phyloP scores from a whole-genome alignment of 208 protist genomes.

The Leishmania lainsoni region DNA sequence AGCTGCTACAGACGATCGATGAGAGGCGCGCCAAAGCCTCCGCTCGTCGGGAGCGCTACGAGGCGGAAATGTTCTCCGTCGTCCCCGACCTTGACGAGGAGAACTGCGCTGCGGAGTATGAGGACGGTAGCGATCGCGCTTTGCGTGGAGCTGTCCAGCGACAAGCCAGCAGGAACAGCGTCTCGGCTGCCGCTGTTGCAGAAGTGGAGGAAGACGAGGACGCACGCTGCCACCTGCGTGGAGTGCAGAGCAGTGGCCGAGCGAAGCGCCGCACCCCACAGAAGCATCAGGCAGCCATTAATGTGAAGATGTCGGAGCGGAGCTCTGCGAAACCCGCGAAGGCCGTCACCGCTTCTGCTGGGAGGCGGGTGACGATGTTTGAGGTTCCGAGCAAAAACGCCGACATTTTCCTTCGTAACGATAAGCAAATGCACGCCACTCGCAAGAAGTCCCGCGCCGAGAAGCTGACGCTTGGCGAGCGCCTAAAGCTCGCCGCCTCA shows the following conservation, averaged over 20 bases:
- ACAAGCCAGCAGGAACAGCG: not conserved
- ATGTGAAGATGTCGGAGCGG: slow-evolving; percentile 15
- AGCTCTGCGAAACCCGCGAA: slow-evolving; percentile 3
- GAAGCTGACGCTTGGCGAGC: slow-evolving; percentile 78
- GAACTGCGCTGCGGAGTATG: slow-evolving; percentile 4
- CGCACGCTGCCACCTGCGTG: slow-evolving; percentile 57
- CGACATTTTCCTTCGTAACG: slow-evolving; percentile 57
- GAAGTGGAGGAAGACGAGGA: slow-evolving; percentile 51
- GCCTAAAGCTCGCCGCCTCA: slow-evolving; percentile 44
- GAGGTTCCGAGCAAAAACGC: slow-evolving; percentile 57
- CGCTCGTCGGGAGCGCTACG: slow-evolving; percentile 69
- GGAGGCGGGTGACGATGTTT: slow-evolving; percentile 76
- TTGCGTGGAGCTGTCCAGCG: not conserved
- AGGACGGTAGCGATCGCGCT: not conserved
- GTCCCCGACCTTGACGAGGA: slow-evolving; percentile 54
- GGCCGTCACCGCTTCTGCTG: not conserved
- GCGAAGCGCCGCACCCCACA: slow-evolving; percentile 9
- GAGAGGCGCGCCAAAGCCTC: slow-evolving; percentile 72
- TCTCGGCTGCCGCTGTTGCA: not conserved
- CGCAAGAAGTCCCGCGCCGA: slow-evolving; percentile 73
- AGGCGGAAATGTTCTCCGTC: slow-evolving; percentile 77
- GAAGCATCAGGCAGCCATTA: slow-evolving; percentile 8
- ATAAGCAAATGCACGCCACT: slow-evolving; percentile 75
- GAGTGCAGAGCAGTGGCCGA: slow-evolving; percentile 81
- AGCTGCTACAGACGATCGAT: slow-evolving; percentile 78